Conservation (phyloP, 176 grass and related monocot species). For the Triticum turgidum region DNA sequence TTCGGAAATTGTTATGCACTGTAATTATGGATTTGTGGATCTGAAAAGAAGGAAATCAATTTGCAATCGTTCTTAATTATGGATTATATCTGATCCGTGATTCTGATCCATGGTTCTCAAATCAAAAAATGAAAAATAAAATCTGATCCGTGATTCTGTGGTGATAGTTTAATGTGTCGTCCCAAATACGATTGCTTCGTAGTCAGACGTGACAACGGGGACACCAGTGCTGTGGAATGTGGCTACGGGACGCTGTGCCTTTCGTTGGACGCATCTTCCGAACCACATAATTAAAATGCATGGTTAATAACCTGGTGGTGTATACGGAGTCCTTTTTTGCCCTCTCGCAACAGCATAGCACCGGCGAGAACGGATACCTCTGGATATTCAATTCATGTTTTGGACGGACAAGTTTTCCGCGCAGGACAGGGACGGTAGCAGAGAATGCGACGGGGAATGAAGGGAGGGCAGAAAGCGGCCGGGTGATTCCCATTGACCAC, state of each 20-base stretch:
- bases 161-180: background rate
- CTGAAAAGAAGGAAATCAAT: background rate
- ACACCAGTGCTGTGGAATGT: background rate
- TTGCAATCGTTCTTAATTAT: no score
- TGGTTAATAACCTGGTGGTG: no score
- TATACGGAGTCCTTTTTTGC: background rate
- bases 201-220: background rate
- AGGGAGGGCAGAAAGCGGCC: background rate
- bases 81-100: background rate
- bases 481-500: slow-evolving; percentile 27
- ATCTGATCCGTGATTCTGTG: background rate
- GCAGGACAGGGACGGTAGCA: background rate
- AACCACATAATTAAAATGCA: background rate
- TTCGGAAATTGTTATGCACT: background rate
- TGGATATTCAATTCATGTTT: slow-evolving; percentile 19
- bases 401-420: background rate
- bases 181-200: background rate
- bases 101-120: background rate
- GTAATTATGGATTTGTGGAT: background rate
- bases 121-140: no score
- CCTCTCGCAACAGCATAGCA: background rate
- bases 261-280: background rate
- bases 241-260: background rate
- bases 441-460: background rate
- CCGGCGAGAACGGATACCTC: background rate